These are phyloP conservation scores for Komagataella ulmi DNA, from an alignment of 805 yeast genomes.

Conservation along the genomic window DNA sequence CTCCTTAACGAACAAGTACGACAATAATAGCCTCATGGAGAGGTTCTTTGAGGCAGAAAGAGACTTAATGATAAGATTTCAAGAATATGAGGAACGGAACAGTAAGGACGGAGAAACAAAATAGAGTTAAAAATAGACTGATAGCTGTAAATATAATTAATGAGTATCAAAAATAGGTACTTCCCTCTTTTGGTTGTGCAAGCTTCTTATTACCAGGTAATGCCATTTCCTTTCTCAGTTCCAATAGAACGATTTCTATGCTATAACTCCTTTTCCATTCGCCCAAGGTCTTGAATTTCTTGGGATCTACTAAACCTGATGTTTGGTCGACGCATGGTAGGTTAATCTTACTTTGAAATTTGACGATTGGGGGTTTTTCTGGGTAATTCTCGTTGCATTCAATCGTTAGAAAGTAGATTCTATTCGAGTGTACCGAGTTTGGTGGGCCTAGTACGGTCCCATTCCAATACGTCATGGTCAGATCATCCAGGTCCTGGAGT, in stretches of 20 bases:
- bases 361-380: constrained; percentile 74
- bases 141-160: background rate
- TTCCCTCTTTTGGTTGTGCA: constrained; percentile 86
- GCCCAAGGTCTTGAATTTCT: constrained; percentile 52
- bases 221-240: constrained; percentile 86
- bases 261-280: constrained; percentile 86
- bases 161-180: constrained; percentile 21
- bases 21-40: constrained; percentile 7
- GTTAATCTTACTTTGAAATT: constrained; percentile 73
- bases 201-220: constrained; percentile 68
- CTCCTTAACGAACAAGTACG: constrained; percentile 18
- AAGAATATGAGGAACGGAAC: background rate
- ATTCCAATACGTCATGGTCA: constrained; percentile 91
- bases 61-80: constrained; percentile 13
- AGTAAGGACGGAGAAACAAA: background rate
- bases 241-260: constrained; percentile 87
- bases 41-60: constrained; percentile 19
- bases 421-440: constrained; percentile 65
- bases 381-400: constrained; percentile 83
- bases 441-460: constrained; percentile 98
- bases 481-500: constrained; percentile 78
- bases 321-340: constrained; percentile 75
- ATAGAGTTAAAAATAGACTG: background rate
- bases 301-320: constrained; percentile 40
- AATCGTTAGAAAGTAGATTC: constrained; percentile 76